These are phyloP conservation scores for Tolypocladium cylindrosporum DNA, from an alignment of 2,329 filamentous ascomycete genomes.

Conservation along the genomic window DNA sequence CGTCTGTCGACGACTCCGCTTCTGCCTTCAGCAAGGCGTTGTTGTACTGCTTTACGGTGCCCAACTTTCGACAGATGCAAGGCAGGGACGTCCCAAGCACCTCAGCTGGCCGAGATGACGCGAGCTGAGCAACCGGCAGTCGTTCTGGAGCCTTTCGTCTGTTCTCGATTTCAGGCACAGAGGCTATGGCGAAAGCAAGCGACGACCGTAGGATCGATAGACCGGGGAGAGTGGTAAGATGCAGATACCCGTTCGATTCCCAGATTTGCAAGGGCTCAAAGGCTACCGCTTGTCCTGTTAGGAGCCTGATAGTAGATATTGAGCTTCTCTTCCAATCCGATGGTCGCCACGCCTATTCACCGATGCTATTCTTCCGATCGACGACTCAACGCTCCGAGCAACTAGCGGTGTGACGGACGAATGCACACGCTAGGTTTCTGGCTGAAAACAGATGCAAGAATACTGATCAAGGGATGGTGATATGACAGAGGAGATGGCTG, in stretches of 20 bases:
- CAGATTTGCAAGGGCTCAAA: not conserved
- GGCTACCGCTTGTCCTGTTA: too few relatives aligned
- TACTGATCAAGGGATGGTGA: not conserved
- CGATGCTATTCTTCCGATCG: not conserved
- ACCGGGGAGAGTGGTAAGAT: not conserved
- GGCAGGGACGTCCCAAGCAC: not conserved
- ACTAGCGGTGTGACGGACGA: not conserved
- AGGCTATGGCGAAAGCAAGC: not conserved
- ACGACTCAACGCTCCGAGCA: not conserved
- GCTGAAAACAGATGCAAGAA: not conserved
- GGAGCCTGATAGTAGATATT: not conserved
- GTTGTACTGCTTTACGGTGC: not conserved
- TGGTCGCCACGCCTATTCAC: not conserved
- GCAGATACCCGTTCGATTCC: not conserved
- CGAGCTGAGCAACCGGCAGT: not conserved
- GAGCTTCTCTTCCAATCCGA: too few relatives aligned
- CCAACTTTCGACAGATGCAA: not conserved
- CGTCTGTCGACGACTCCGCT: not conserved
- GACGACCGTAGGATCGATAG: not conserved
- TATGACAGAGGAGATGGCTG: not conserved
- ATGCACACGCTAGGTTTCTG: not conserved
- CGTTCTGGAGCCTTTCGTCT: not conserved
- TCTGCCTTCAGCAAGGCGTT: not conserved
- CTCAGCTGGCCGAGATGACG: not conserved
- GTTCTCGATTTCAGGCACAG: too few relatives aligned